Percentiles rank a stretch among this genome's conserved stretches.
Conservation (phyloP, 2,329 filamentous ascomycete species). For the Colletotrichum tanaceti region DNA sequence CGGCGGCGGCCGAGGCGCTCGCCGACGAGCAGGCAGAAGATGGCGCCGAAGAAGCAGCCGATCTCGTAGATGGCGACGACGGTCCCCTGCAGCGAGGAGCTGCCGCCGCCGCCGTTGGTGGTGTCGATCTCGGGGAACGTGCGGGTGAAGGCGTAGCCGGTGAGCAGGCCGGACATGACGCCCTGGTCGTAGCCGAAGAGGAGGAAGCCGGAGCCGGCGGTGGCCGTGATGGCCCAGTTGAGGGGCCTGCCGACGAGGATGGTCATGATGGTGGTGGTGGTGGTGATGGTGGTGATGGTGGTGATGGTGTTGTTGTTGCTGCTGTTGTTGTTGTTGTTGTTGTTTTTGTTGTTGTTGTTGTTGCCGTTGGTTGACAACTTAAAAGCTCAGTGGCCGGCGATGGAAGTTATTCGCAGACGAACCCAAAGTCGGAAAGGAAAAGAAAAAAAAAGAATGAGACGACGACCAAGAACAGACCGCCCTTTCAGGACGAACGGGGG, state of each 20-base stretch:
- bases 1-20: conserved; percentile 57
- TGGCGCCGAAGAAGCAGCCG: conserved; percentile 60
- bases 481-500: conserved; percentile 10
- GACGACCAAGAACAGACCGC: background rate
- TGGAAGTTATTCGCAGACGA: conserved; percentile 14
- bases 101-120: conserved; percentile 48
- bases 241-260: conserved; percentile 50
- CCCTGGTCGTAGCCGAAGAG: conserved; percentile 43
- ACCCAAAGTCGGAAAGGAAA: background rate
- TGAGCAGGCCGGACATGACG: conserved; percentile 50
- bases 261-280: conserved; percentile 24
- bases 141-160: conserved; percentile 48
- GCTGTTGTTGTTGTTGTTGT: no score
- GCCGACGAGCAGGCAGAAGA: conserved; percentile 54
- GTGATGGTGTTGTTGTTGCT: no score
- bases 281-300: no score
- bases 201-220: conserved; percentile 52
- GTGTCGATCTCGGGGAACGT: conserved; percentile 52
- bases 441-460: no score
- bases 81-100: conserved; percentile 57
- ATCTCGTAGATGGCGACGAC: conserved; percentile 61
- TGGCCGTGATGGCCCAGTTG: conserved; percentile 52
- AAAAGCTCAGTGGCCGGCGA: background rate
- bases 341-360: no score
- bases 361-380: no score